A percentile compares a stretch with the other conserved stretches of the same genome.
Evolutionary conservation across 1,284 basidiomycete species (phyloP).

Genomic region (Lentinus polychrous): DNA sequence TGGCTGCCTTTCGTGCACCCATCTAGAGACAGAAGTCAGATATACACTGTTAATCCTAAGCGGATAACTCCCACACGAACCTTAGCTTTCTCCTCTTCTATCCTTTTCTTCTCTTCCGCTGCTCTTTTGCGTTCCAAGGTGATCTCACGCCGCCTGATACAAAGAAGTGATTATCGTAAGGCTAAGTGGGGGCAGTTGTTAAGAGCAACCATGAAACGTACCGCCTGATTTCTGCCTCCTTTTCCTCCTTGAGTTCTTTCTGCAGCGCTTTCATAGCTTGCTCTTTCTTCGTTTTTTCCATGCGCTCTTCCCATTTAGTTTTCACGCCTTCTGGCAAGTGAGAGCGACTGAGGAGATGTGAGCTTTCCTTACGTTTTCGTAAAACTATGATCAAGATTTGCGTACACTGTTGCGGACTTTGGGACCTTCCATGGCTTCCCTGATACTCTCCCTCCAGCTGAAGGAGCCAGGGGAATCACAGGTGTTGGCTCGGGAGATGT

Average conservation of each 20-base stretch:
- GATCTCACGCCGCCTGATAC: constrained; percentile 52
- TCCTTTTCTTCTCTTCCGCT: constrained; percentile 59
- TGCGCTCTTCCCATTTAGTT: constrained; percentile 63
- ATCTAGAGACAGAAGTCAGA: constrained; percentile 41
- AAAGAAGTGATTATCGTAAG: constrained; percentile 4
- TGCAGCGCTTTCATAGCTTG: constrained; percentile 68
- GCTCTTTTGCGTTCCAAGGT: constrained; percentile 63
- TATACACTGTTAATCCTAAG: constrained; percentile 5
- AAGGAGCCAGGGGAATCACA: constrained; percentile 37
- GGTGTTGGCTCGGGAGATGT: constrained; percentile 6
- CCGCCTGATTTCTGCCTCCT: constrained; percentile 59
- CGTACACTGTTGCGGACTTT: constrained; percentile 61
- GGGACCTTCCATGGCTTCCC: constrained; percentile 62
- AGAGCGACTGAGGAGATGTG: constrained; percentile 45
- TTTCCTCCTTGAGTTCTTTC: constrained; percentile 68
- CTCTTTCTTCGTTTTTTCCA: constrained; percentile 58
- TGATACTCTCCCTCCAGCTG: constrained; percentile 54
- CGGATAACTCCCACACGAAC: constrained; percentile 34
- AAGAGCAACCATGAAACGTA: constrained; percentile 24
- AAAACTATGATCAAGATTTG: constrained; percentile 12
- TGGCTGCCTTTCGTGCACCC: constrained; percentile 69
- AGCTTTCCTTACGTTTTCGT: not conserved
- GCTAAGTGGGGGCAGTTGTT: not conserved
- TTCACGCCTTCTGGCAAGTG: constrained; percentile 60
- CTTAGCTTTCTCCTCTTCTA: constrained; percentile 69